Base-by-base conservation (phyloP, 208 protist genomes). In the Phytomonas francai region DNA sequence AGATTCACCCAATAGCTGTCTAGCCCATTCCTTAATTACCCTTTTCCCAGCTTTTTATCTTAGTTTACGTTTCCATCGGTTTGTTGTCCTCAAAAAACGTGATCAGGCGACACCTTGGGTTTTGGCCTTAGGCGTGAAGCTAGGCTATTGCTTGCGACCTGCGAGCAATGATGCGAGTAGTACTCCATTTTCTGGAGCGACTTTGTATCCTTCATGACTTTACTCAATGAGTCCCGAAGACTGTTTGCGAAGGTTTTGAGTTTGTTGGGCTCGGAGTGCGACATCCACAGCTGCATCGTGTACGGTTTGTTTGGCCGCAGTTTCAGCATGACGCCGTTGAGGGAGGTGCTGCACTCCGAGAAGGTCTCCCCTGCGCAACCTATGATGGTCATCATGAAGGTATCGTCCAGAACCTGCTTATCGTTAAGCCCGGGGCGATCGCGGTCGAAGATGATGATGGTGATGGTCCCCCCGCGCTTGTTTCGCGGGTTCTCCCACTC, bases 251-350 rank as follows among this genome's bases (percentile, higher is more conserved):
- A 85, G 29, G 75, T 66, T 70, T 83, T 87, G 4, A 94, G 78
- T 70, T 87, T 87, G 29, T 61, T 65, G 49, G 74, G 69, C 65
- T 94, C 85, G 5, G 84, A 87, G 76, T 83, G 82, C 19, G 83
- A 72, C 28, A 80, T 91, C 87, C 89, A 95, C 32, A 95, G 60
- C 73, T 95, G 89, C 62, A 95, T 63, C 39, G 78, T 84, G 30
- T 83, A 81, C 6, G 86, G 84, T 59, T 90, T 89, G 73, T 92
- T 88, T 29, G 76, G 76, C 22, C 89, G 84, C 30, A 91, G 67
- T 76, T 92, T 95, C 9, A 95, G 85, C 85, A 91, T 92, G 49
- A 95, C 73, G 36, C 89, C 89, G 63, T 92, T 95, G 45, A 95
- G 70, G 8, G 81, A 88, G 14, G 69, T 84, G 60, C 73, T 77